These are phyloP conservation scores for Licmophora abbreviata DNA, from an alignment of 108 stramenopile genomes.

Conservation along the genomic window DNA sequence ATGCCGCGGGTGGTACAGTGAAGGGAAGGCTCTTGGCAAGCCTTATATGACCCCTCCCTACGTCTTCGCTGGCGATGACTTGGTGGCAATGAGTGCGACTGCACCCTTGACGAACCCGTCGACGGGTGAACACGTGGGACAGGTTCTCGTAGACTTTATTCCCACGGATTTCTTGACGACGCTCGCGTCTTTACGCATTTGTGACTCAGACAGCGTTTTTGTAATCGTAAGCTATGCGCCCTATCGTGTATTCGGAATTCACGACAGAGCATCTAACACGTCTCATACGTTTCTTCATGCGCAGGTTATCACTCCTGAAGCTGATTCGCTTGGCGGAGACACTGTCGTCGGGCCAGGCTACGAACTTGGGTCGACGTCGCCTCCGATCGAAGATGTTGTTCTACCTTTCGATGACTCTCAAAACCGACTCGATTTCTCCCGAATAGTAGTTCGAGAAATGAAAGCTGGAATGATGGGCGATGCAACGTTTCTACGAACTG, in stretches of 20 bases:
- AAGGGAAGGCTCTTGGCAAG: slow-evolving; percentile 8
- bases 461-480: slow-evolving; percentile 11
- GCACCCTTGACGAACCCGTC: slow-evolving; percentile 4
- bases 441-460: slow-evolving; percentile 18
- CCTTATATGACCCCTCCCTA: slow-evolving; percentile 19
- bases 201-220: too few species aligned
- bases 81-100: slow-evolving; percentile 6
- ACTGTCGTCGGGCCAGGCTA: slow-evolving; percentile 24
- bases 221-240: too few species aligned
- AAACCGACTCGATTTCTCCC: slow-evolving; percentile 12
- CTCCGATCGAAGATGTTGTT: slow-evolving; percentile 15
- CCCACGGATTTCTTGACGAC: not conserved
- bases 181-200: slow-evolving; percentile 13
- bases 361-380: slow-evolving; percentile 2
- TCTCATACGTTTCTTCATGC: too few species aligned
- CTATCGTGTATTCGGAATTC: too few species aligned
- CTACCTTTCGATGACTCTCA: slow-evolving; percentile 22
- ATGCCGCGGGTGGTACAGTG: slow-evolving; percentile 33
- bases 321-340: slow-evolving; percentile 20
- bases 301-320: slow-evolving; percentile 29
- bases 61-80: slow-evolving; percentile 5
- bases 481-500: slow-evolving; percentile 11
- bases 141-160: slow-evolving; percentile 8
- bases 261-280: too few species aligned
- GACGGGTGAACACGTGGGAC: slow-evolving; percentile 14